phyloP scores from a whole-genome alignment of 306 rosid genomes.

The Cucurbita moschata region DNA sequence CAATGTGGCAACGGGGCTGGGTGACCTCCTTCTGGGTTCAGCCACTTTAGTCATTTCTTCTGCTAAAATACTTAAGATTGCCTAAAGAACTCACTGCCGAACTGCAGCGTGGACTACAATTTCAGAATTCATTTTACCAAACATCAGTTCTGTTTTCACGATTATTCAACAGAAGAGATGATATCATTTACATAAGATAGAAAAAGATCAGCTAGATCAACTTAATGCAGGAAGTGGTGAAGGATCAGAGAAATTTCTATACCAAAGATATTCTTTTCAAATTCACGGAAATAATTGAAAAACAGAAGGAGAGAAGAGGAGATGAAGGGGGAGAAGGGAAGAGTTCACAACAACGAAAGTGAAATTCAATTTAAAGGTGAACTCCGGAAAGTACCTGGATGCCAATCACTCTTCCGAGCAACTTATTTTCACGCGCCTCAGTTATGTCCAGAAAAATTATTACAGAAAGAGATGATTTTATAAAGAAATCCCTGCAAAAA shows the following conservation, averaged over 20 bases:
- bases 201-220: background rate
- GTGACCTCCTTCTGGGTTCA: slow-evolving; percentile 58
- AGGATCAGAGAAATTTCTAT: background rate
- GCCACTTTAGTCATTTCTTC: slow-evolving; percentile 55
- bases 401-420: background rate
- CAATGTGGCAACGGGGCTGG: slow-evolving; percentile 75
- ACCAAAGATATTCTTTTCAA: background rate
- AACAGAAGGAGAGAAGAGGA: background rate
- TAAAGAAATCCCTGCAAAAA: background rate
- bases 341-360: slow-evolving; percentile 11
- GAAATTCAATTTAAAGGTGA: slow-evolving; percentile 8
- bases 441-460: background rate
- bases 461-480: background rate
- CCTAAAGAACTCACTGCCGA: slow-evolving; percentile 44
- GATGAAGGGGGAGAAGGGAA: background rate
- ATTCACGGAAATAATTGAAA: background rate
- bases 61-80: slow-evolving; percentile 46
- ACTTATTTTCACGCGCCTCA: slow-evolving; percentile 6
- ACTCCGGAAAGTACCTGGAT: background rate
- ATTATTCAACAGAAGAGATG: background rate
- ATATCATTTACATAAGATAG: too few species aligned
- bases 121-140: slow-evolving; percentile 5
- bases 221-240: background rate
- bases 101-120: slow-evolving; percentile 49
- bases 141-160: background rate